Base-by-base conservation (phyloP, 495 filamentous ascomycete species). In the Platismatia glauca region DNA sequence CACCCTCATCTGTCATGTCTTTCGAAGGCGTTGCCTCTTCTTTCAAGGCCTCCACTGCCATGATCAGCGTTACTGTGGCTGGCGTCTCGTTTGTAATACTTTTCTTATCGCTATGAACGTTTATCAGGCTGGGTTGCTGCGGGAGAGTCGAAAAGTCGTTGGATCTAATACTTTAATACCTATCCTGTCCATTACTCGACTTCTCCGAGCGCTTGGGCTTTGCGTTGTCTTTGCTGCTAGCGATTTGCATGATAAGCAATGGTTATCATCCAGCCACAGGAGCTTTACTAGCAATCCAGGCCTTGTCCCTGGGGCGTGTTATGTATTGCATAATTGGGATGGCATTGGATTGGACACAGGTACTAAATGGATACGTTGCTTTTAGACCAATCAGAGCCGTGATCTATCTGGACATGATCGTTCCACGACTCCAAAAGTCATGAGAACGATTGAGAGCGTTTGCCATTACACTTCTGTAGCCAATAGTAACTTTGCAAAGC, bases 1-100 rank as follows among this genome's bases (percentile, higher is more conserved):
- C 60, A 8, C 39, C 61, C 9, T 52, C 52, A 27, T 57, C 53
- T 58, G 22, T 34, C 35, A 31, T 37, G 35, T 1, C 61, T 34
- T 63, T 63, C 53, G 24, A 24, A 31, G 61, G 61, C 39, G 53
- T n/a, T 52, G 61, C 61, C n/a, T 37, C 55, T 34, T 27, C 53
- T 24, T 37, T 50, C 61, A 44, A 46, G 35, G 61, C 41, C 18
- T 55, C 61, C 18, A 39, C 39, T 41, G n/a, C 41, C 38, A 24
- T 63, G 24, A 22, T 35, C 20, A 24, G 55, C 55, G 15, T 34
- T 57, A 8, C 12, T 27, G 27, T 31, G 22, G 48, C 24, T n/a
- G 24, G 11, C 34, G 7, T 48, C 27, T 29, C 52, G 7, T 7
- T 31, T 31, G 41, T 20, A 13, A 18, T 63, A 7, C 12, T 63